A percentile compares a stretch with the other conserved stretches of the same genome.
Evolutionary conservation across 768 basidiomycete genomes (phyloP).

Genomic region (Collybia mongolica): DNA sequence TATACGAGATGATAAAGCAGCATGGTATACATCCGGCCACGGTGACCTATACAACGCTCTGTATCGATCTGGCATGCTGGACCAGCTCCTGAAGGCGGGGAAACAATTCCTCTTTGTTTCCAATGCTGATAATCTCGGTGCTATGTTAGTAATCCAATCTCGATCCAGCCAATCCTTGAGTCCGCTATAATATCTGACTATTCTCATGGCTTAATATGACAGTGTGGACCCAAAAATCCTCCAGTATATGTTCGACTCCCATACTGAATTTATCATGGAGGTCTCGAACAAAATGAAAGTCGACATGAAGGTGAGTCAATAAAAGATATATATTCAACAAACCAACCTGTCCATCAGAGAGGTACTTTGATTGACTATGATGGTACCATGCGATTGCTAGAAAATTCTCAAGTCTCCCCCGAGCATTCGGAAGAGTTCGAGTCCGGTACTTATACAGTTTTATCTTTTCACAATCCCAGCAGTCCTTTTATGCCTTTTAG

Average conservation of each 20-base stretch:
- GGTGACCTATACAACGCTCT: constrained; percentile 83
- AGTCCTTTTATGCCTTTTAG: constrained; percentile 12
- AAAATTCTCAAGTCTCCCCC: constrained; percentile 80
- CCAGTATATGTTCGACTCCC: constrained; percentile 72
- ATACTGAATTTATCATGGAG: constrained; percentile 84
- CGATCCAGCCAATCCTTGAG: constrained; percentile 18
- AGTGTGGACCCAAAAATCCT: constrained; percentile 78
- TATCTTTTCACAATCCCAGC: constrained; percentile 3
- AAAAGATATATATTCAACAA: no score
- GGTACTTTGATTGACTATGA: constrained; percentile 52
- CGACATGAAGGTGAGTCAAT: constrained; percentile 40
- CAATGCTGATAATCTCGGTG: constrained; percentile 87
- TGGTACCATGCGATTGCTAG: constrained; percentile 70
- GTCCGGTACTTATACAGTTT: constrained; percentile 34
- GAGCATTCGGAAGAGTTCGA: constrained; percentile 87
- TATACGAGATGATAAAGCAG: constrained; percentile 65
- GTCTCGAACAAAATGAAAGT: constrained; percentile 91
- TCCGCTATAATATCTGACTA: constrained; percentile 1
- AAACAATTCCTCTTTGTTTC: constrained; percentile 90
- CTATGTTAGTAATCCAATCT: constrained; percentile 55
- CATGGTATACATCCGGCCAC: constrained; percentile 92
- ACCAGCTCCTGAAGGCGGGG: constrained; percentile 75
- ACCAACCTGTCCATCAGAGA: not conserved
- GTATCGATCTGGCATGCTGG: constrained; percentile 72
- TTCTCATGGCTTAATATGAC: constrained; percentile 18